Evolutionary conservation across 306 rosid species (phyloP).

Genomic region (Senna siamea): DNA sequence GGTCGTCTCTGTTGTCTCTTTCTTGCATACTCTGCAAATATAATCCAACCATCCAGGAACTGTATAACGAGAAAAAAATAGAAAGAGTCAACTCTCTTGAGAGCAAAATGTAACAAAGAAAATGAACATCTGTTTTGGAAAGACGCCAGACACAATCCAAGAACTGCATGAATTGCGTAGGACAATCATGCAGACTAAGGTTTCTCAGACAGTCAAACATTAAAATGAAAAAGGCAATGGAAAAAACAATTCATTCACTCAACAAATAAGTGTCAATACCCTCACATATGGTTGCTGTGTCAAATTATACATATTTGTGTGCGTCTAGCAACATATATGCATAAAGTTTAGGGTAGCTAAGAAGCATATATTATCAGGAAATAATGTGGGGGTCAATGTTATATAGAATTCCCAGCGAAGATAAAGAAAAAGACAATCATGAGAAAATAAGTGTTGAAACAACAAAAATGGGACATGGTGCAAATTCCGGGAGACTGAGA

Average conservation of each 20-base stretch:
- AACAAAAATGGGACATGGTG: slow-evolving; percentile 1
- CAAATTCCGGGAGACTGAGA: not conserved
- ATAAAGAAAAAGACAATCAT: not conserved
- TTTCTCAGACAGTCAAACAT: not conserved
- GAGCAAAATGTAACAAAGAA: not conserved
- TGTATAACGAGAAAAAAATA: slow-evolving; percentile 36
- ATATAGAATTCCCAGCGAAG: not conserved
- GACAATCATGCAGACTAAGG: not conserved
- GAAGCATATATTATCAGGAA: slow-evolving; percentile 16
- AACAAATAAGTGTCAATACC: not conserved
- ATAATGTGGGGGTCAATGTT: slow-evolving; percentile 15
- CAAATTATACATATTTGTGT: slow-evolving; percentile 1
- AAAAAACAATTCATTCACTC: slow-evolving; percentile 19
- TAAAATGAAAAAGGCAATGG: slow-evolving; percentile 1
- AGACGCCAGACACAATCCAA: not conserved
- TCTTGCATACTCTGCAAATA: slow-evolving; percentile 87
- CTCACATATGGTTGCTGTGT: slow-evolving; percentile 20
- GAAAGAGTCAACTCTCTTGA: not conserved
- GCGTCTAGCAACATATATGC: not conserved
- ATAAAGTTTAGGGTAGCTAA: slow-evolving; percentile 8
- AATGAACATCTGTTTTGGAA: not conserved
- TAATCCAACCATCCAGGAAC: slow-evolving; percentile 97
- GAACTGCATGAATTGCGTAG: not conserved
- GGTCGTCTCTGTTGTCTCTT: slow-evolving; percentile 56
- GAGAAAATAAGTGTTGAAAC: slow-evolving; percentile 15